Evolutionary conservation across 2,329 filamentous ascomycete genomes (phyloP), one percentile per base, ranked within the genome.

Genomic region (Balansia obtecta): DNA sequence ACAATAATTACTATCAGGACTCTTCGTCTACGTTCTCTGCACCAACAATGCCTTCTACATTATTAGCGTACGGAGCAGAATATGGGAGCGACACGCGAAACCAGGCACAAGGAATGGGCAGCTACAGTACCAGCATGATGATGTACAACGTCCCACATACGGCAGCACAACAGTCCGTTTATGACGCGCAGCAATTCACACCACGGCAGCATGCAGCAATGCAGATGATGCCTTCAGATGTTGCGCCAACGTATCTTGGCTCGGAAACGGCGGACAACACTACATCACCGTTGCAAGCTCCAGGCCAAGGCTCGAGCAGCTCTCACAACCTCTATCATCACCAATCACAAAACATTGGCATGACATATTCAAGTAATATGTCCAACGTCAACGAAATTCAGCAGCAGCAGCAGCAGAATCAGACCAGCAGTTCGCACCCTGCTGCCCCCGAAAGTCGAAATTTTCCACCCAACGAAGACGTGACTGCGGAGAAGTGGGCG

Each of bases 131-230:
- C 49, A 71, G 79, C 50, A 79, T 79, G 55, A 81, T 91, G 71
- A 83, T 93, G 77, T 94, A 94, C 73, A 83, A 82, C 70, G 84
- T 90, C 61, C 72, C 76, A 63, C 82, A 83, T 64, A 72, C 80
- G 61, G 72, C 71, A 54, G 70, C 74, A 56, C 78, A 80, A 68
- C 73, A 71, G 69, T 66, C 79, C 71, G 74, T 84, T 69, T 95
- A 94, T 71, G 86, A 91, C 67, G 72, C 80, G 63, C 80, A 83
- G 64, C 83, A 83, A 63, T 94, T 88, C 71, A 77, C 83, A 62
- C 73, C 82, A 58, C 83, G 85, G 72, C 86, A 88, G 63, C 79
- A 84, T 69, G 80, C 85, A 74, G 80, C 78, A 54, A 79, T 93
- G 70, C 85, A 88, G 65, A 86, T 88, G 70, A 74, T 80, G 65